Percentiles rank a stretch among this genome's conserved stretches.
phyloP scores from a whole-genome alignment of 1,284 basidiomycete genomes.

The Athelia sp. region DNA sequence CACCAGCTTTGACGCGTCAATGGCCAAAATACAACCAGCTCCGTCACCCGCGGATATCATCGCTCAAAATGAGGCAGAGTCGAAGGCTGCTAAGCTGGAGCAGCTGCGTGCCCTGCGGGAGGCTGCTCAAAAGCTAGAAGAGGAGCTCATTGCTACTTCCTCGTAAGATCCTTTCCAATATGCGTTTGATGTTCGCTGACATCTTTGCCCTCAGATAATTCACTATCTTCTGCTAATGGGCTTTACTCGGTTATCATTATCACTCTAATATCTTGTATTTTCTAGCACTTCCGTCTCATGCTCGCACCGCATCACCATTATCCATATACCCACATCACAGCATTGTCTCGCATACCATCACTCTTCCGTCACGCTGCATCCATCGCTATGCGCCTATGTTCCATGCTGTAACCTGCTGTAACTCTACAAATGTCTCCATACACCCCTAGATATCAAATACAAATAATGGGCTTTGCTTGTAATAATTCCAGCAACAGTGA shows the following conservation, averaged over 20 bases:
- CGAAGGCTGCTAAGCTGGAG: constrained; percentile 13
- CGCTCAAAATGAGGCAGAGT: constrained; percentile 6
- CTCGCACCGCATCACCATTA: too few species aligned
- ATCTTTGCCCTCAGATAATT: too few species aligned
- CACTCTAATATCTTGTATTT: too few species aligned
- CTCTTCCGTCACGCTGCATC: too few species aligned
- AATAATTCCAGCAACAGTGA: neutral
- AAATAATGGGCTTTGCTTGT: constrained; percentile 1
- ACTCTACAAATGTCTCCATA: too few species aligned
- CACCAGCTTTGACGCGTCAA: neutral
- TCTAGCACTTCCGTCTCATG: too few species aligned
- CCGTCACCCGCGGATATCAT: neutral
- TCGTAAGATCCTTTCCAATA: neutral
- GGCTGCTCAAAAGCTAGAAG: constrained; percentile 13
- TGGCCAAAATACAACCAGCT: neutral
- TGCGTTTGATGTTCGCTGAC: neutral
- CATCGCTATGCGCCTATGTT: too few species aligned
- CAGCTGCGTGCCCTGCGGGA: constrained; percentile 15
- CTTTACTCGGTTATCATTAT: too few species aligned
- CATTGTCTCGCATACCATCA: too few species aligned
- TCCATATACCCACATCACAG: too few species aligned
- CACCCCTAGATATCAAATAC: neutral
- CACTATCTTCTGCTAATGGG: too few species aligned
- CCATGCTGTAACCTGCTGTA: too few species aligned
- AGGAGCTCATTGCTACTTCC: constrained; percentile 11